phyloP scores from a whole-genome alignment of 345 rosid species.

The Lumnitzera littorea region DNA sequence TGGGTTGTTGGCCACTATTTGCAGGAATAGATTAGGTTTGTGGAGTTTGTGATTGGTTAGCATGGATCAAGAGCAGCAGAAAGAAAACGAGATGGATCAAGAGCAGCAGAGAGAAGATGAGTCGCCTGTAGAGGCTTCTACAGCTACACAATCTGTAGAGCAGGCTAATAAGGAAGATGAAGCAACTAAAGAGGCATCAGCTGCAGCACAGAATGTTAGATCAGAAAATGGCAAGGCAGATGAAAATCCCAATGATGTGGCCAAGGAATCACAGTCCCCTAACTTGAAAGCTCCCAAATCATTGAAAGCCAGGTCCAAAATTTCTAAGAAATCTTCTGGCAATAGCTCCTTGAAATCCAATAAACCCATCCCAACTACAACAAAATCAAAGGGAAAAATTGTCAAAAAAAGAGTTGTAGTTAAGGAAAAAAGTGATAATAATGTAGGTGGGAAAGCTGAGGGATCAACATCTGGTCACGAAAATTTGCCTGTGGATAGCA shows the following conservation, averaged over 20 bases:
- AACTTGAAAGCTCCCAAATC: conserved; percentile 22
- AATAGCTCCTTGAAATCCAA: conserved; percentile 11
- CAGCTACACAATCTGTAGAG: conserved; percentile 21
- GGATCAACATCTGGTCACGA: not conserved
- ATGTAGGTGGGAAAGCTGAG: conserved; percentile 16
- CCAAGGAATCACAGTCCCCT: conserved; percentile 23
- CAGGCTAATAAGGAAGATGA: conserved; percentile 15
- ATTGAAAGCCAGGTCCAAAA: conserved; percentile 30
- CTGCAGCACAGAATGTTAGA: conserved; percentile 1
- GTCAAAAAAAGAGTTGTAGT: too few species aligned
- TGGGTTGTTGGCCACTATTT: too few species aligned
- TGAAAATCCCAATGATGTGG: conserved; percentile 20
- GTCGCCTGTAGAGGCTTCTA: not conserved
- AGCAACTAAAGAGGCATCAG: conserved; percentile 1
- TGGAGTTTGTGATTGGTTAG: not conserved
- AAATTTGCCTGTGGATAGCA: conserved; percentile 7
- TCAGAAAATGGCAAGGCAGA: conserved; percentile 14
- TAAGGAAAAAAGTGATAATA: not conserved
- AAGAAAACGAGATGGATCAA: not conserved
- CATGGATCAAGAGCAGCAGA: not conserved
- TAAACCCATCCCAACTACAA: too few species aligned
- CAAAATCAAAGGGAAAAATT: too few species aligned
- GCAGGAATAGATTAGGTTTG: not conserved
- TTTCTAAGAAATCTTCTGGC: conserved; percentile 31
- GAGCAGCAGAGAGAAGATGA: not conserved